Percentiles rank a stretch among this genome's conserved stretches.
Conservation (phyloP, 768 basidiomycete species). For the Exidia glandulosa region DNA sequence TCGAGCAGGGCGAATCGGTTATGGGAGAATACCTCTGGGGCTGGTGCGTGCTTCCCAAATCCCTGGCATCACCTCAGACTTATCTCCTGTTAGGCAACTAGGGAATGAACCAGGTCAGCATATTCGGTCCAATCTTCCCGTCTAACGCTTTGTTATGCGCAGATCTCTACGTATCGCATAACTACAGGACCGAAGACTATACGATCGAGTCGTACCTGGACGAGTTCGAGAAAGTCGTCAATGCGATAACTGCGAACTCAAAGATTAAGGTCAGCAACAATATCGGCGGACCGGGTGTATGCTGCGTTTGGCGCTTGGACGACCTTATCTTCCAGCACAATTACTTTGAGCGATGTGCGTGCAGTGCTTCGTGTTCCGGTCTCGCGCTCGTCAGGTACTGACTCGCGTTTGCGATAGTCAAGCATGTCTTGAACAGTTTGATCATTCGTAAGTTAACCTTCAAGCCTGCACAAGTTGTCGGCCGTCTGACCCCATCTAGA, state of each 20-base stretch:
- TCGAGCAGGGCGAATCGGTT: neutral
- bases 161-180: neutral
- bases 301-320: conserved; percentile 39
- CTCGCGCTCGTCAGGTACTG: no score
- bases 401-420: neutral
- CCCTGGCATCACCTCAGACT: neutral
- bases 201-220: conserved; percentile 32
- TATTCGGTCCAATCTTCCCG: neutral
- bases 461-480: no score
- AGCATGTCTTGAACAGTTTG: conserved; percentile 26
- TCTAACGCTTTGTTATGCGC: neutral
- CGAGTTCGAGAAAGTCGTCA: conserved; percentile 40
- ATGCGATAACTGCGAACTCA: conserved; percentile 29
- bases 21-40: neutral
- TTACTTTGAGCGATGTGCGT: neutral
- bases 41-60: neutral
- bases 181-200: conserved; percentile 1
- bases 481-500: conserved; percentile 17
- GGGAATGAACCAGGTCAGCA: neutral
- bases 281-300: conserved; percentile 51
- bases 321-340: neutral
- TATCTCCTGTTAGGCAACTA: neutral
- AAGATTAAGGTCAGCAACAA: conserved; percentile 28
- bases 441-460: conserved; percentile 41
- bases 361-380: neutral